Conservation (phyloP, 2,329 filamentous ascomycete species). For the Fusarium longipes region DNA sequence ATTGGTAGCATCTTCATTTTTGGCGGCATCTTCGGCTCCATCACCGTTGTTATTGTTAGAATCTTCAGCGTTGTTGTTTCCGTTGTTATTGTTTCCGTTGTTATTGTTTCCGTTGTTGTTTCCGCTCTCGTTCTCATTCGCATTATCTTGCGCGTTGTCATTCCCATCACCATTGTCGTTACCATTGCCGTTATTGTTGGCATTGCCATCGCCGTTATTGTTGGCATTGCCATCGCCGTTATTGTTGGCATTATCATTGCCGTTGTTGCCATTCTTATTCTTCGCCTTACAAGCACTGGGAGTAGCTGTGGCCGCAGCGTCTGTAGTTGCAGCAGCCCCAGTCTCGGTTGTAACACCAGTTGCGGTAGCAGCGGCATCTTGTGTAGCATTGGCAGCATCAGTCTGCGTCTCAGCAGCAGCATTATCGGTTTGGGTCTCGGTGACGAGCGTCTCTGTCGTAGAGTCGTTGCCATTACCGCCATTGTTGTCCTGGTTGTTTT, state of each 20-base stretch:
- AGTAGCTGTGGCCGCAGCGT: background rate
- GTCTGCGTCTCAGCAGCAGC: constrained; percentile 8
- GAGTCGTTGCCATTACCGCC: background rate
- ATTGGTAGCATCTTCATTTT: background rate
- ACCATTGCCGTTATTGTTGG: background rate
- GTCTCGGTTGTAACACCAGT: background rate
- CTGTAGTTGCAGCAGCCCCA: background rate
- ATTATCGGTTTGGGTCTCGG: background rate
- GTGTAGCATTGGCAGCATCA: too few relatives aligned
- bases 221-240: background rate
- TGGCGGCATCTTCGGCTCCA: background rate
- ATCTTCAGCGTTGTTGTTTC: background rate
- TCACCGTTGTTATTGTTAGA: background rate
- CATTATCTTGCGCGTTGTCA: background rate
- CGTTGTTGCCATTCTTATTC: background rate
- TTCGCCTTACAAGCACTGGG: background rate
- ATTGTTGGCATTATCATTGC: background rate
- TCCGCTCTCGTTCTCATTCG: background rate
- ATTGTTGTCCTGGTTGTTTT: background rate
- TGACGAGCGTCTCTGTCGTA: background rate
- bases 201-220: background rate
- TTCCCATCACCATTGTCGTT: background rate
- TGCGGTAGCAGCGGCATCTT: background rate
- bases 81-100: background rate
- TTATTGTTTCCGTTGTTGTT: background rate